A percentile compares a stretch with the other conserved stretches of the same genome.
Conservation (phyloP, 163 green algal genomes). For the Chlamydomonas reinhardtii region DNA sequence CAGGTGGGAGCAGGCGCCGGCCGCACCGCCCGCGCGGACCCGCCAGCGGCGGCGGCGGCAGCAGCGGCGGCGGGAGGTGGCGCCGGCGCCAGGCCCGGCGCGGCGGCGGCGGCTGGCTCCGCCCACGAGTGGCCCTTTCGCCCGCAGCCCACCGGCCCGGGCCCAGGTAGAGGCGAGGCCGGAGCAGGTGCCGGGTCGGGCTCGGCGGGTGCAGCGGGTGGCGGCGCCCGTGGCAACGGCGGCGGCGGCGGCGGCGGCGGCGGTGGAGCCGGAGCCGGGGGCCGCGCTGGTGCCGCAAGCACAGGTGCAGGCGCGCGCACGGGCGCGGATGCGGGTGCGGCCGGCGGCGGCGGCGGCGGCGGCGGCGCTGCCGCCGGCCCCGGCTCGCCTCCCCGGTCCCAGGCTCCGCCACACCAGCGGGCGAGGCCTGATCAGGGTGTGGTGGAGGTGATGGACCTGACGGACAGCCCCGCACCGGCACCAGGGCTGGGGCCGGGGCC, state of each 20-base stretch:
- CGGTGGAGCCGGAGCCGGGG: no score
- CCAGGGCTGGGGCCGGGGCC: not conserved
- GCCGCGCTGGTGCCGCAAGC: no score
- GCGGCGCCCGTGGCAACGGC: no score
- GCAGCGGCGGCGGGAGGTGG: not conserved
- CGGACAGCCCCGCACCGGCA: conserved; percentile 16
- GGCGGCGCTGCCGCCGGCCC: not conserved
- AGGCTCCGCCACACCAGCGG: not conserved
- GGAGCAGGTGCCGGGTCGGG: not conserved
- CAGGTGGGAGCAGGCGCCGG: not conserved
- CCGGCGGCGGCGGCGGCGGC: not conserved
- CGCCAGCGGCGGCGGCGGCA: not conserved
- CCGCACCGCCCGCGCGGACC: not conserved
- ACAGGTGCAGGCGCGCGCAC: no score
- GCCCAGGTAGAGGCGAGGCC: not conserved
- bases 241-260: no score
- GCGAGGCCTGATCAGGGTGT: not conserved
- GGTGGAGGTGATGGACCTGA: conserved; percentile 33
- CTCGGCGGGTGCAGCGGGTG: not conserved
- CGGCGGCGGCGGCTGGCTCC: not conserved
- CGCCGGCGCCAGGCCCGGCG: not conserved
- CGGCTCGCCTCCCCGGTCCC: not conserved
- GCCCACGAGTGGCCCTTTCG: conserved; percentile 20
- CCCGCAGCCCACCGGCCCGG: not conserved
- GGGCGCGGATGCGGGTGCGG: not conserved